Evolutionary conservation across 805 yeast species (phyloP).

Genomic region (Saccharomycopsis microspora): DNA sequence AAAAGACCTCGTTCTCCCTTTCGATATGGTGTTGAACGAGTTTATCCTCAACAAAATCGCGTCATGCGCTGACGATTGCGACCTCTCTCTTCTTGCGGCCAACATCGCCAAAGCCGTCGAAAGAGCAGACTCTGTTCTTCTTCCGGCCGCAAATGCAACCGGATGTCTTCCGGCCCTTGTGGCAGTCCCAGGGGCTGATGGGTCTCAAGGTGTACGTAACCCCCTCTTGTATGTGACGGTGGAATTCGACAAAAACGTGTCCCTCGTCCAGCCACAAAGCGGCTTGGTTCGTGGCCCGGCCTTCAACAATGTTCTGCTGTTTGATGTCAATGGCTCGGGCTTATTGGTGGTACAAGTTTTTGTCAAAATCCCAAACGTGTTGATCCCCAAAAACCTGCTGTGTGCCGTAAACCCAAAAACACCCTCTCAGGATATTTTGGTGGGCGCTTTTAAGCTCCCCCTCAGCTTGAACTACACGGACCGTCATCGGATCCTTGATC

Average conservation of each 20-base stretch:
- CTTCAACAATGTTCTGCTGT: slow-evolving; percentile 83
- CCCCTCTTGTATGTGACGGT: slow-evolving; percentile 76
- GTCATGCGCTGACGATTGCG: slow-evolving; percentile 35
- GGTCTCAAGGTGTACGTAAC: slow-evolving; percentile 29
- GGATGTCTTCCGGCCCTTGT: slow-evolving; percentile 34
- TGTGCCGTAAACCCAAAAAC: slow-evolving; percentile 19
- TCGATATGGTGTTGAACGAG: slow-evolving; percentile 53
- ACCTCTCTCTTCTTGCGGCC: slow-evolving; percentile 22
- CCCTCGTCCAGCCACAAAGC: slow-evolving; percentile 74
- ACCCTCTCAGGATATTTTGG: slow-evolving; percentile 51
- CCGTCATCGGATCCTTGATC: slow-evolving; percentile 52
- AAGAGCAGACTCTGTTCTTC: background rate
- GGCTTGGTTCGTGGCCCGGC: slow-evolving; percentile 71
- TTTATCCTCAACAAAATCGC: slow-evolving; percentile 55
- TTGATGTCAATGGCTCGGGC: slow-evolving; percentile 71
- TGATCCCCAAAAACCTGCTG: slow-evolving; percentile 32
- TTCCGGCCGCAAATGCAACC: slow-evolving; percentile 10
- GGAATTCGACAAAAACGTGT: slow-evolving; percentile 91
- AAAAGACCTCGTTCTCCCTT: slow-evolving; percentile 56
- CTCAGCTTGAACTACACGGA: slow-evolving; percentile 41
- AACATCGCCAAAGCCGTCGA: slow-evolving; percentile 23
- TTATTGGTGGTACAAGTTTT: slow-evolving; percentile 68
- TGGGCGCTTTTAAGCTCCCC: slow-evolving; percentile 60
- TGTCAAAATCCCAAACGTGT: slow-evolving; percentile 60
- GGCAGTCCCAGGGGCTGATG: slow-evolving; percentile 27